Conservation (phyloP, 257 asterid genomes). For the Solanum okadae region DNA sequence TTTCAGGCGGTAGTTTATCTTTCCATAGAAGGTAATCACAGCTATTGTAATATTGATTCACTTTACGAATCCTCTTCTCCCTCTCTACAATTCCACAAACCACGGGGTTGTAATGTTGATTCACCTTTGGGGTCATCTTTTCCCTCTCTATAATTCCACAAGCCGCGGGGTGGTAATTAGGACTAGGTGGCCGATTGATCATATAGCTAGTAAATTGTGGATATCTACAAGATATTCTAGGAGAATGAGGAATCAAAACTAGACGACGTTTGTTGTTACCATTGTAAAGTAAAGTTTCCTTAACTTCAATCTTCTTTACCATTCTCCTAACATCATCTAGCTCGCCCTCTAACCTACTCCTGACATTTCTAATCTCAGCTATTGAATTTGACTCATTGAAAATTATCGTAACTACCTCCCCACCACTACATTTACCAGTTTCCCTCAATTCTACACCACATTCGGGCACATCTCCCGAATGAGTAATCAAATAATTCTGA, state of each 20-base stretch:
- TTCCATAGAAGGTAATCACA: constrained; percentile 79
- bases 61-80: constrained; percentile 89
- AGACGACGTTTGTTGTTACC: constrained; percentile 4
- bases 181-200: not conserved
- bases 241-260: constrained; percentile 22
- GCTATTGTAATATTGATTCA: constrained; percentile 63
- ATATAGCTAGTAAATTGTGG: not conserved
- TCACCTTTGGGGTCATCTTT: no score
- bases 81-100: constrained; percentile 29
- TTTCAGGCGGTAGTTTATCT: constrained; percentile 68
- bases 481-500: no score
- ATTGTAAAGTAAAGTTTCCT: constrained; percentile 20
- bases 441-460: no score
- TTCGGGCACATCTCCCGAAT: no score
- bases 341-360: constrained; percentile 41
- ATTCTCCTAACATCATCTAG: constrained; percentile 47
- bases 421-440: not conserved
- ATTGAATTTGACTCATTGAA: constrained; percentile 26
- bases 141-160: no score
- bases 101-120: no score
- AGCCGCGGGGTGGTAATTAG: no score
- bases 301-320: constrained; percentile 34
- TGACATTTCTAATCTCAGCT: constrained; percentile 44
- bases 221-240: not conserved
- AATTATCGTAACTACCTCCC: constrained; percentile 28